Evolutionary conservation across 306 rosid genomes (phyloP).

Genomic region (Sicyos baderoa): DNA sequence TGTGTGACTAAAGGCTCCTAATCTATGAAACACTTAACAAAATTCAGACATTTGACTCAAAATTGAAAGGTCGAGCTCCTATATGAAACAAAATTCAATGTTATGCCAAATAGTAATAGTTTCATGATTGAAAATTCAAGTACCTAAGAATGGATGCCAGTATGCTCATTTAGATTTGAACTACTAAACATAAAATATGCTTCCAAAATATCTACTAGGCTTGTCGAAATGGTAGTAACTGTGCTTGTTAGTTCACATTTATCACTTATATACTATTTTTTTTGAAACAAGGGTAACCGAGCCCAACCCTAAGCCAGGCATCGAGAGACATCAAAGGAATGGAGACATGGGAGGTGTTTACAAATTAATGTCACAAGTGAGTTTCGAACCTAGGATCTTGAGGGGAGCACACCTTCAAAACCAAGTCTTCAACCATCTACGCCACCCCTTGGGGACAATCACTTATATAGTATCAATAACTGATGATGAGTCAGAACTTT

Average conservation of each 20-base stretch:
- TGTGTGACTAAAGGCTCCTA: background rate
- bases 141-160: background rate
- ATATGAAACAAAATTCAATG: background rate
- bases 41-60: background rate
- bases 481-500: background rate
- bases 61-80: background rate
- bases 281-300: too few relatives aligned
- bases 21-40: background rate
- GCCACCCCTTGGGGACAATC: too few relatives aligned
- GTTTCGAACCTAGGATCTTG: too few relatives aligned
- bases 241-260: background rate
- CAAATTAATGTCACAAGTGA: too few relatives aligned
- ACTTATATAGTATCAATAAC: background rate
- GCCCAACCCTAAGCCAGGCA: too few relatives aligned
- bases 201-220: conserved; percentile 9
- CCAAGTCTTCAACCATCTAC: too few relatives aligned
- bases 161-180: background rate
- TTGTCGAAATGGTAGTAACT: background rate
- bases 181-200: background rate
- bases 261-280: background rate
- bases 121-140: background rate
- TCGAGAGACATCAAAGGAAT: too few relatives aligned
- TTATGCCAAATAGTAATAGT: background rate
- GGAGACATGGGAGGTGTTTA: too few relatives aligned
- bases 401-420: too few relatives aligned